Evolutionary conservation across 2,329 filamentous ascomycete species (phyloP).

Genomic region (Neonectria coccinea): DNA sequence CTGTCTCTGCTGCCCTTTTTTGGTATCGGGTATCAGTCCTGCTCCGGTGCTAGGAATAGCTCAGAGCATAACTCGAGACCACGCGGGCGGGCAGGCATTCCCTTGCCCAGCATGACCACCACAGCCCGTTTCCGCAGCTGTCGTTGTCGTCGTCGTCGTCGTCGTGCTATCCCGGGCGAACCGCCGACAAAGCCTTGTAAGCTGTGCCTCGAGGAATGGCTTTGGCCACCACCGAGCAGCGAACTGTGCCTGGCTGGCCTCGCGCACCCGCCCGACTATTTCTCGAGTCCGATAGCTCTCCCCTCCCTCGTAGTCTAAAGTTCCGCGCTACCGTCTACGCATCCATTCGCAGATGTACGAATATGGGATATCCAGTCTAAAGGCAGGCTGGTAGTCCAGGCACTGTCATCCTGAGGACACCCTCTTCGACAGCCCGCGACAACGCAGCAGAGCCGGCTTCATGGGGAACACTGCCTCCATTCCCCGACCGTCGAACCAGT

Average conservation of each 20-base stretch:
- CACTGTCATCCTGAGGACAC: not conserved
- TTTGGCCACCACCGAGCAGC: constrained; percentile 26
- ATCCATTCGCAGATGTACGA: not conserved
- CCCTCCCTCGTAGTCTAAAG: no score
- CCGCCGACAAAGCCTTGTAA: constrained; percentile 28
- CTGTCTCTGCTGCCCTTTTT: constrained; percentile 27
- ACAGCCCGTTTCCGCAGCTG: constrained; percentile 6
- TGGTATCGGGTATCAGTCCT: constrained; percentile 25
- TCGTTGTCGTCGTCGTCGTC: constrained; percentile 21
- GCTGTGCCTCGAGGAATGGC: constrained; percentile 37
- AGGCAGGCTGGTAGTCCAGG: not conserved
- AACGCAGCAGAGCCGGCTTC: constrained; percentile 34
- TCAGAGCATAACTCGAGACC: constrained; percentile 30
- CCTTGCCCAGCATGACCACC: constrained; percentile 32
- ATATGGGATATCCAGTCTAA: not conserved
- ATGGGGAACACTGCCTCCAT: constrained; percentile 34
- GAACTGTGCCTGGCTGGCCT: not conserved
- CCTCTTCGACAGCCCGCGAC: not conserved
- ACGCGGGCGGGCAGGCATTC: constrained; percentile 39
- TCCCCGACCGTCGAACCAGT: constrained; percentile 26
- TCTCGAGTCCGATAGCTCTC: not conserved
- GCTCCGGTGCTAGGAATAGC: constrained; percentile 38
- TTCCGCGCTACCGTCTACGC: not conserved
- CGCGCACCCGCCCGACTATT: not conserved
- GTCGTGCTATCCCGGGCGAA: constrained; percentile 33